phyloP scores from a whole-genome alignment of 2,329 filamentous ascomycete species.

The Exserohilum rostratum region DNA sequence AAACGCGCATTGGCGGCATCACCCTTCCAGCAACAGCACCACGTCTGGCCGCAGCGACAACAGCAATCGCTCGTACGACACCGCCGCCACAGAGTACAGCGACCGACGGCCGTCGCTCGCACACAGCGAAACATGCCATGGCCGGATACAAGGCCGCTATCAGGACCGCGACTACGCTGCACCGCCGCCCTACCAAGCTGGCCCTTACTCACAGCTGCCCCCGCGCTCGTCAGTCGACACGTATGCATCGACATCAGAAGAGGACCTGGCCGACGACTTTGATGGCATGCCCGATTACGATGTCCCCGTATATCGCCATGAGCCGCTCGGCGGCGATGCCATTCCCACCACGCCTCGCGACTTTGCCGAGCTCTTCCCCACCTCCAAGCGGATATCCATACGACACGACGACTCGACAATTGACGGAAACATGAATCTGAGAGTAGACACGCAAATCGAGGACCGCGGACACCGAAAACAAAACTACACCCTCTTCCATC shows the following conservation, averaged over 20 bases:
- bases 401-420: conserved; percentile 87
- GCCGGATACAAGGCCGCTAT: conserved; percentile 34
- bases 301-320: conserved; percentile 66
- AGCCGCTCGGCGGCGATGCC: conserved; percentile 68
- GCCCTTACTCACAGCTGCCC: conserved; percentile 21
- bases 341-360: conserved; percentile 79
- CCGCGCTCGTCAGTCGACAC: conserved; percentile 72
- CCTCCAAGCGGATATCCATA: conserved; percentile 78
- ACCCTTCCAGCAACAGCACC: conserved; percentile 43
- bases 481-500: conserved; percentile 82
- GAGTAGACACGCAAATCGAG: conserved; percentile 77
- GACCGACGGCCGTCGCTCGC: conserved; percentile 34
- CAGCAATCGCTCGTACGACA: conserved; percentile 44
- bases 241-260: conserved; percentile 75
- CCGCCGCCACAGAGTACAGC: conserved; percentile 45
- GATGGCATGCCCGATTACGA: conserved; percentile 59
- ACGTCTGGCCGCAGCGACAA: conserved; percentile 27
- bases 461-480: conserved; percentile 63
- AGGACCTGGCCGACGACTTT: conserved; percentile 58
- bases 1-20: conserved; percentile 40
- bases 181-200: conserved; percentile 12
- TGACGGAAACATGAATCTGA: conserved; percentile 96
- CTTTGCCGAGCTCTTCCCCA: conserved; percentile 87
- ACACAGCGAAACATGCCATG: conserved; percentile 41
- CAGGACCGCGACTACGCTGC: conserved; percentile 35